Evolutionary conservation across 2,329 filamentous ascomycete genomes (phyloP).

Genomic region (Cucurbitaria berberidis): DNA sequence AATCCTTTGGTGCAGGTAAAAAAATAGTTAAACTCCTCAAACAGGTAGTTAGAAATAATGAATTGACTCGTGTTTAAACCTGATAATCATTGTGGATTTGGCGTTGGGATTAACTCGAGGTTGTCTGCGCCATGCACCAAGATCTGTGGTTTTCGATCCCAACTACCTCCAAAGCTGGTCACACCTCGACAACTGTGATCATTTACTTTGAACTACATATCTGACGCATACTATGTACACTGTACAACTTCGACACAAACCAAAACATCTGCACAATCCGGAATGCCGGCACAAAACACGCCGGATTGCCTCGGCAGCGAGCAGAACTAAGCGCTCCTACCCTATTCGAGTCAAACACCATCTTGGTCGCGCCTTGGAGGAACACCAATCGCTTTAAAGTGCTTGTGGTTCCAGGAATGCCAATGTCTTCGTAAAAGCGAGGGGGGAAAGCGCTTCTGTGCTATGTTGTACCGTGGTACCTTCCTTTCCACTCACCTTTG

Average conservation of each 20-base stretch:
- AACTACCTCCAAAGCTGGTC: background rate
- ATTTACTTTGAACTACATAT: no score
- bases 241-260: background rate
- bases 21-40: no score
- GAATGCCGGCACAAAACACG: background rate
- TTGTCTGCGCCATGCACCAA: no score
- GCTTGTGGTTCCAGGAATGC: background rate
- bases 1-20: background rate
- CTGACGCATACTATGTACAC: background rate
- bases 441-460: background rate
- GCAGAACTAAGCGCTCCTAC: background rate
- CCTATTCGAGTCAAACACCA: constrained; percentile 3
- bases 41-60: no score
- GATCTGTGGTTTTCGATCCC: background rate
- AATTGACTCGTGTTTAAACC: no score
- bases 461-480: background rate
- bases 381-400: constrained; percentile 1
- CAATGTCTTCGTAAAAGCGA: background rate
- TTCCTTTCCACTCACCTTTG: background rate
- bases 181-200: background rate
- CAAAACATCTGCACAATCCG: background rate
- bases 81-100: no score
- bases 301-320: background rate
- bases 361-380: constrained; percentile 3
- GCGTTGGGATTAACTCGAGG: no score